Conservation (phyloP, 2,329 filamentous ascomycete species). For the Colletotrichum lini region DNA sequence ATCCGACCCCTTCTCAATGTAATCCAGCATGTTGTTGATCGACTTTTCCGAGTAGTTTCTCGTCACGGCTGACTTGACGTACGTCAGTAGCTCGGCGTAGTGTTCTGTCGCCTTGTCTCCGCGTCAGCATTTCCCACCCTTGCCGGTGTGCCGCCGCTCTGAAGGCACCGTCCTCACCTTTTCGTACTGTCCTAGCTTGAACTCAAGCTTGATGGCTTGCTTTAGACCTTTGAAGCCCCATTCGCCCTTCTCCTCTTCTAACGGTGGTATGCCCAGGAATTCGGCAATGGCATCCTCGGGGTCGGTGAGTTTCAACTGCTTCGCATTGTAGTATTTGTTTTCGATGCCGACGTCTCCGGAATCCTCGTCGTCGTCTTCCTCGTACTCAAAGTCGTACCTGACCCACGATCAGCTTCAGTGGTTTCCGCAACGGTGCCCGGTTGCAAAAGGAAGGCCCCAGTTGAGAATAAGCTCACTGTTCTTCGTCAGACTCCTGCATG, state of each 20-base stretch:
- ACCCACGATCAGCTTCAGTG: slow-evolving; percentile 37
- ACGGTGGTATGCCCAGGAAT: slow-evolving; percentile 87
- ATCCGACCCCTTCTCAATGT: slow-evolving; percentile 90
- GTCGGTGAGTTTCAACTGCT: slow-evolving; percentile 91
- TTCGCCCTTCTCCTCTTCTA: slow-evolving; percentile 94
- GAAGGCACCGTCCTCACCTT: slow-evolving; percentile 66
- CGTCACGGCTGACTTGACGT: slow-evolving; percentile 96
- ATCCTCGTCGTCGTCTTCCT: slow-evolving; percentile 91
- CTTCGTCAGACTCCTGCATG: slow-evolving; percentile 64
- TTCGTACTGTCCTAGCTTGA: slow-evolving; percentile 89
- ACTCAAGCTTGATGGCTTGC: slow-evolving; percentile 97
- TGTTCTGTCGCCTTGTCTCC: slow-evolving; percentile 83
- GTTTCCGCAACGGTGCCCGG: neutral
- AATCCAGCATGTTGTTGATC: slow-evolving; percentile 99
- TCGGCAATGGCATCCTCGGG: slow-evolving; percentile 92
- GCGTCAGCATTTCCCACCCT: slow-evolving; percentile 18
- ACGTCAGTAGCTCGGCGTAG: slow-evolving; percentile 94
- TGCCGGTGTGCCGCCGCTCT: neutral
- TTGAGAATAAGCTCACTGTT: slow-evolving; percentile 53
- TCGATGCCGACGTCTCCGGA: slow-evolving; percentile 94
- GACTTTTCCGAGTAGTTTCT: slow-evolving; percentile 99
- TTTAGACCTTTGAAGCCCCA: slow-evolving; percentile 99
- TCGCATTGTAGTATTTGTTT: slow-evolving; percentile 99
- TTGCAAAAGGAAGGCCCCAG: neutral
- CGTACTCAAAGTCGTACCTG: slow-evolving; percentile 96